Conservation (phyloP, 139 green algal species). For the Asterochloris erici region DNA sequence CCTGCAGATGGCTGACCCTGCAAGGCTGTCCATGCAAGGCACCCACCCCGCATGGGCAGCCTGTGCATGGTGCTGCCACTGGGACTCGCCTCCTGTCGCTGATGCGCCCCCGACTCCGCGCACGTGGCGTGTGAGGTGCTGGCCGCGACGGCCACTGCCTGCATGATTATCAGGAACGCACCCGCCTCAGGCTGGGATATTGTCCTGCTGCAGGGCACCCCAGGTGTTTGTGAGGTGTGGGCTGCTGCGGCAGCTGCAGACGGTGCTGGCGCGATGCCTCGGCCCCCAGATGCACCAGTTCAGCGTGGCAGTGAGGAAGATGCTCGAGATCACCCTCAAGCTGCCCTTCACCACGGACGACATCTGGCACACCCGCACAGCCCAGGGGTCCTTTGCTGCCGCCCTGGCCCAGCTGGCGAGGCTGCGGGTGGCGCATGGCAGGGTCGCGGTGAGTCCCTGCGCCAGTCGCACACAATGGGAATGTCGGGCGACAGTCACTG, state of each 20-base stretch:
- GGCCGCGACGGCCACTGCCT: neutral
- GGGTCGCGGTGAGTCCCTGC: no score
- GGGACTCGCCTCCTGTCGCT: neutral
- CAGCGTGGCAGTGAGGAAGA: constrained; percentile 34
- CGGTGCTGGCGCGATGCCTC: constrained; percentile 8
- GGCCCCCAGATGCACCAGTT: constrained; percentile 4
- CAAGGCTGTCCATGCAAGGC: no score
- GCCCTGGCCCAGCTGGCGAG: constrained; percentile 56
- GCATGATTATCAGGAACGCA: neutral
- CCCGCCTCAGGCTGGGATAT: neutral
- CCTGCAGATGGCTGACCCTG: no score
- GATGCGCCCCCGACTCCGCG: neutral
- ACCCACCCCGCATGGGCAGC: neutral
- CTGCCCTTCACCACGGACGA: constrained; percentile 68
- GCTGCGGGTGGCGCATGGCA: neutral
- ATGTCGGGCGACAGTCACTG: no score
- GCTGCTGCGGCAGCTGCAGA: constrained; percentile 80
- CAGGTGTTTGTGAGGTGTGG: constrained; percentile 68
- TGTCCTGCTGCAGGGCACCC: constrained; percentile 7
- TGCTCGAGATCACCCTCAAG: constrained; percentile 55
- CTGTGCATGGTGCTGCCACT: neutral
- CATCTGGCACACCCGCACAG: constrained; percentile 57
- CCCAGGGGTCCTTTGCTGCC: constrained; percentile 79
- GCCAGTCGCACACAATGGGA: no score
- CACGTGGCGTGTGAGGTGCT: neutral